Evolutionary conservation across 129 eudicot species (phyloP).

Genomic region (Rutidosis leptorrhynchoides): DNA sequence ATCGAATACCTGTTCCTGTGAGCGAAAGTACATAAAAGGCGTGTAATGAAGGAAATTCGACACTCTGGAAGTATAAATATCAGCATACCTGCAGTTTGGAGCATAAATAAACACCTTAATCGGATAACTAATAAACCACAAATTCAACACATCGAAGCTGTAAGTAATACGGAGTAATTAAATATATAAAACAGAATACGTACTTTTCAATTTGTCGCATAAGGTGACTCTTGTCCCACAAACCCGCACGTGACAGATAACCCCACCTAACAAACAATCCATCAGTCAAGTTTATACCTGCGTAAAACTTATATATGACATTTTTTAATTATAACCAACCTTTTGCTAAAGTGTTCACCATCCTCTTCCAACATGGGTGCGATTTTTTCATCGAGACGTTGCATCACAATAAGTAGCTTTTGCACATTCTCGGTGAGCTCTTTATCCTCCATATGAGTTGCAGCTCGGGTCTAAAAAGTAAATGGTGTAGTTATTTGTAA

Average conservation of each 20-base stretch:
- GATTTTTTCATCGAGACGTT: conserved; percentile 73
- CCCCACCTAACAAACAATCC: conserved; percentile 74
- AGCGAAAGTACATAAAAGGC: conserved; percentile 93
- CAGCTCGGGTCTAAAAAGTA: conserved; percentile 68
- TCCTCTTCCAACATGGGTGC: conserved; percentile 88
- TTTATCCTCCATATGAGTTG: conserved; percentile 85
- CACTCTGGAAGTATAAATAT: conserved; percentile 92
- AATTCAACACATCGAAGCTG: neutral
- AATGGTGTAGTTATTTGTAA: conserved; percentile 1
- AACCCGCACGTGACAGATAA: conserved; percentile 89
- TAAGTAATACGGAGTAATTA: too few species aligned
- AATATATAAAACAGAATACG: conserved; percentile 13
- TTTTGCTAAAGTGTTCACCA: conserved; percentile 81
- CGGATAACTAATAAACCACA: neutral
- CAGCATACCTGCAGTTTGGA: conserved; percentile 73
- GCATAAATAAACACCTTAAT: conserved; percentile 3
- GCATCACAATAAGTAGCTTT: conserved; percentile 94
- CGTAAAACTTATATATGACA: neutral
- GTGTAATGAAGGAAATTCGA: conserved; percentile 93
- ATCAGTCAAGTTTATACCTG: conserved; percentile 12
- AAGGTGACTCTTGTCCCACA: conserved; percentile 98
- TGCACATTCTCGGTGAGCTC: conserved; percentile 88
- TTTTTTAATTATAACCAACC: conserved; percentile 42
- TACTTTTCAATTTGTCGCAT: conserved; percentile 98
- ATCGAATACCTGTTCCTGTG: conserved; percentile 85